Conservation (phyloP, 495 filamentous ascomycete species). For the Aspergillus incahuasiensis region DNA sequence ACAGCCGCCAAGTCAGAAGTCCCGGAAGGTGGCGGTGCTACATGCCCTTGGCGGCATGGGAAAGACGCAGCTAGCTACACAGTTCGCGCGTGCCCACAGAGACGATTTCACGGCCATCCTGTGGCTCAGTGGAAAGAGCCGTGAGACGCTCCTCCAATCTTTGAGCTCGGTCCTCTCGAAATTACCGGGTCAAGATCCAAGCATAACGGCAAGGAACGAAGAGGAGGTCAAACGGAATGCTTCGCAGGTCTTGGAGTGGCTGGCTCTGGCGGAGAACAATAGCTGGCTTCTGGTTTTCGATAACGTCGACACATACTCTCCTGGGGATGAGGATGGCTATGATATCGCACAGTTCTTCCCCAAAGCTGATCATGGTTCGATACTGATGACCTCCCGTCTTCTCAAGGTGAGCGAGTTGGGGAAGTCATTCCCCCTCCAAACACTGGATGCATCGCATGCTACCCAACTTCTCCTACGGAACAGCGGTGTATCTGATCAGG, state of each 20-base stretch:
- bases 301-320: conserved; percentile 37
- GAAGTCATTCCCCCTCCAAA: conserved; percentile 20
- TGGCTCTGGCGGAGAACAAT: conserved; percentile 21
- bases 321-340: conserved; percentile 20
- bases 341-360: conserved; percentile 33
- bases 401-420: conserved; percentile 25
- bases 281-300: conserved; percentile 40
- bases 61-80: conserved; percentile 40
- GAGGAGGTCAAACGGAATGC: conserved; percentile 7
- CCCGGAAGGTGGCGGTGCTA: conserved; percentile 27
- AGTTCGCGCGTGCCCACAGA: conserved; percentile 30
- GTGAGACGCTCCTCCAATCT: conserved; percentile 16
- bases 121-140: conserved; percentile 29
- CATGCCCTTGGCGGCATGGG: conserved; percentile 41
- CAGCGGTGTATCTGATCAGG: conserved; percentile 4
- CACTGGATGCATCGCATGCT: conserved; percentile 15
- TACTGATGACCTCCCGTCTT: conserved; percentile 39
- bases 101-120: conserved; percentile 29
- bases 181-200: no score
- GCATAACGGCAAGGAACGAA: conserved; percentile 8
- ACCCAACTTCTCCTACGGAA: conserved; percentile 24
- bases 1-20: conserved; percentile 11
- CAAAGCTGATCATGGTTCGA: conserved; percentile 34
- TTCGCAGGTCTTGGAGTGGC: conserved; percentile 3
- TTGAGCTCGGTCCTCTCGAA: conserved; percentile 18